Percentiles rank a stretch among this genome's conserved stretches.
These are phyloP conservation scores for Amanita muscaria DNA, from an alignment of 768 basidiomycete genomes.

Conservation along the genomic window DNA sequence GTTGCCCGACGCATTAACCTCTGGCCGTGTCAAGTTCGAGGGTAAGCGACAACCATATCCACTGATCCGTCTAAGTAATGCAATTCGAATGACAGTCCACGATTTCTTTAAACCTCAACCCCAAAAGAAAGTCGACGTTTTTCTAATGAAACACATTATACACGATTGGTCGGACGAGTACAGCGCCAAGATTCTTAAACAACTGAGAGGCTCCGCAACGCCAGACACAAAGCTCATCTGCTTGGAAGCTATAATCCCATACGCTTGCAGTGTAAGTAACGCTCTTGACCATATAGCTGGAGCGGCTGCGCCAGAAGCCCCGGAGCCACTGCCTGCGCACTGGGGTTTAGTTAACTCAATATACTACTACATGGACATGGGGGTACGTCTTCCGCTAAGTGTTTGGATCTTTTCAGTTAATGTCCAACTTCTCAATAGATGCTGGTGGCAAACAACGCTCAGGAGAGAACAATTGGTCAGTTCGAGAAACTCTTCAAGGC, in stretches of 20 bases:
- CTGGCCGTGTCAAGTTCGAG: conserved; percentile 12
- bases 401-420: no score
- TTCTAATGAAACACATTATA: conserved; percentile 25
- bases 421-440: conserved; percentile 20
- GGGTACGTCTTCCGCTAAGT: conserved; percentile 17
- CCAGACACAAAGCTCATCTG: conserved; percentile 24
- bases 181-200: conserved; percentile 21
- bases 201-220: conserved; percentile 24
- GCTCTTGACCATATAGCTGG: conserved; percentile 15
- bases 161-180: conserved; percentile 32
- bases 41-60: conserved; percentile 6
- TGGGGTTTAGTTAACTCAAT: conserved; percentile 29
- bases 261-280: conserved; percentile 12
- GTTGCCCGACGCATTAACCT: conserved; percentile 10
- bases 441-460: conserved; percentile 29
- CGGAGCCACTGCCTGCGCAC: conserved; percentile 29
- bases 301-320: conserved; percentile 17
- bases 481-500: conserved; percentile 18
- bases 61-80: background rate
- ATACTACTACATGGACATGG: conserved; percentile 26
- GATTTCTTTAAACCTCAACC: conserved; percentile 31
- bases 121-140: conserved; percentile 24
- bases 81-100: conserved; percentile 14
- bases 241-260: conserved; percentile 26
- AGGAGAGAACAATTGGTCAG: conserved; percentile 29